A percentile compares a stretch with the other conserved stretches of the same genome.
Conservation (phyloP, 2,329 filamentous ascomycete species). For the Colletotrichum gigasporum region DNA sequence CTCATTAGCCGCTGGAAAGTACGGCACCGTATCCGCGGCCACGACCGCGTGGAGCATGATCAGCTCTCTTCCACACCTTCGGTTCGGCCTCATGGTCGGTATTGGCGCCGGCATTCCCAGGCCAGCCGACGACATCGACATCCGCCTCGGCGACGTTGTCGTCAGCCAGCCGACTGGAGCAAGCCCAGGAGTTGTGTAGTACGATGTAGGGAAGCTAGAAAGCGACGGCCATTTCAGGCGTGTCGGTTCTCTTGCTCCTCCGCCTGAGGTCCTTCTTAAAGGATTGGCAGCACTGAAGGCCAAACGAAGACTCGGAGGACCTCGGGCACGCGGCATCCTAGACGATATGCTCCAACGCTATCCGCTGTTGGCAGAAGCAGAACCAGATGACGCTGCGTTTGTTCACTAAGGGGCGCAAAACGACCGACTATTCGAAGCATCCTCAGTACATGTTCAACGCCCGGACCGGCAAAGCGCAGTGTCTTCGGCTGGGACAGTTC, state of each 20-base stretch:
- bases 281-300: conserved; percentile 5
- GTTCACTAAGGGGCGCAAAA: conserved; percentile 24
- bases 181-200: conserved; percentile 28
- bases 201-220: conserved; percentile 14
- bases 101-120: conserved; percentile 35
- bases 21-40: neutral
- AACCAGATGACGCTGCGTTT: conserved; percentile 13
- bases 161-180: conserved; percentile 5
- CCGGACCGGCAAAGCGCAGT: neutral
- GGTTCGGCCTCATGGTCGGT: conserved; percentile 34
- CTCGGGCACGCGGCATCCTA: conserved; percentile 14
- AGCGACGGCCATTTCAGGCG: neutral
- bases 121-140: conserved; percentile 20
- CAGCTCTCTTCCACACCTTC: conserved; percentile 28
- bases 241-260: conserved; percentile 11
- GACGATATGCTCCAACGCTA: conserved; percentile 18
- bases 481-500: neutral
- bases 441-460: conserved; percentile 17
- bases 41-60: conserved; percentile 39
- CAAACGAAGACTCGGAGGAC: conserved; percentile 5
- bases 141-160: conserved; percentile 34
- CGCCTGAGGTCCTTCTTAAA: conserved; percentile 28
- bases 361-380: conserved; percentile 17
- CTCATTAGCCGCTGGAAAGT: conserved; percentile 18
- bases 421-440: conserved; percentile 29